A percentile compares a stretch with the other conserved stretches of the same genome.
These are phyloP conservation scores for Eremochloa ophiuroides DNA, from an alignment of 176 grass and related monocot species.

Conservation along the genomic window DNA sequence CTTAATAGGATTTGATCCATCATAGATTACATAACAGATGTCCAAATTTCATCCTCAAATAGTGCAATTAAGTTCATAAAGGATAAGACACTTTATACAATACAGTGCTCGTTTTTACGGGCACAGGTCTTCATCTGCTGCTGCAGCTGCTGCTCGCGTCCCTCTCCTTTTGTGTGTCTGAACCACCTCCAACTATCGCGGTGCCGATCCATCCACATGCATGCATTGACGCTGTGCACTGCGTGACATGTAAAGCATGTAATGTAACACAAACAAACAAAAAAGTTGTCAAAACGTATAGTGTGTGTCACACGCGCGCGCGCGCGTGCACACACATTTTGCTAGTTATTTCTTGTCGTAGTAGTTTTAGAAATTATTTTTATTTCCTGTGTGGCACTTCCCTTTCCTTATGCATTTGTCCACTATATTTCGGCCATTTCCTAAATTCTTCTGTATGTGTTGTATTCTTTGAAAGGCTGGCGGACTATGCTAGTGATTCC, in stretches of 20 bases:
- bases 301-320: background rate
- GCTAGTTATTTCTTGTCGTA: background rate
- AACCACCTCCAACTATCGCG: background rate
- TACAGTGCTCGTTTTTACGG: background rate
- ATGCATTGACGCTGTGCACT: background rate
- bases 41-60: too few relatives aligned
- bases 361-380: background rate
- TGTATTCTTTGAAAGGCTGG: constrained; percentile 55
- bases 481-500: constrained; percentile 99
- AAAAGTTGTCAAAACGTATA: background rate
- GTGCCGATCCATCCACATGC: background rate
- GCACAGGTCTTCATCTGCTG: background rate
- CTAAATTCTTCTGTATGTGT: background rate
- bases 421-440: constrained; percentile 23
- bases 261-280: background rate
- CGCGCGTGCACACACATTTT: too few relatives aligned
- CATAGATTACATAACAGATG: too few relatives aligned
- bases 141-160: background rate
- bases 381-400: background rate
- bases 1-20: background rate
- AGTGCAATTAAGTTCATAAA: too few relatives aligned
- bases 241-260: background rate
- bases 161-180: background rate
- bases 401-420: background rate
- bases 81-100: background rate